phyloP scores from a whole-genome alignment of 2,329 filamentous ascomycete species.

The Endoconidiophora laricicola region DNA sequence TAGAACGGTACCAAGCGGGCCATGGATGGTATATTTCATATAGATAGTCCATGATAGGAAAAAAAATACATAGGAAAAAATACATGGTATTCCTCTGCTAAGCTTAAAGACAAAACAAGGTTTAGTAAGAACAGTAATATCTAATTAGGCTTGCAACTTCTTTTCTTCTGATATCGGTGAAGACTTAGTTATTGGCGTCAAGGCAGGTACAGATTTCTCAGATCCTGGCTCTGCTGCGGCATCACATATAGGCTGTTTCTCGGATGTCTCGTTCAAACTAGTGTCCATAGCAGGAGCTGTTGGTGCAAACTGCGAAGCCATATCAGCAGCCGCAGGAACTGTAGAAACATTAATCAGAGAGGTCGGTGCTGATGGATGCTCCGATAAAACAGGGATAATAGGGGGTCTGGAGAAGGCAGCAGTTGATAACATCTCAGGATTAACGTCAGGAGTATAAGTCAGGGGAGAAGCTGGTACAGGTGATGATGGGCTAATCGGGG shows the following conservation, averaged over 20 bases:
- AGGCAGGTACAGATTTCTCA: background rate
- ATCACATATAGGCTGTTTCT: background rate
- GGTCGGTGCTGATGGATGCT: background rate
- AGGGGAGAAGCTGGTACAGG: constrained; percentile 1
- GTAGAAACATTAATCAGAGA: background rate
- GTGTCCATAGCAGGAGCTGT: background rate
- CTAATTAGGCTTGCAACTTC: background rate
- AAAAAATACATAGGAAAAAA: background rate
- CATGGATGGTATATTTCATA: background rate
- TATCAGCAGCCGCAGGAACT: background rate
- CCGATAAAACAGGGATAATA: background rate
- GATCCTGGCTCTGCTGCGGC: background rate
- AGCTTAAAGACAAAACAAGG: background rate
- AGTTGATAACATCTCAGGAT: background rate
- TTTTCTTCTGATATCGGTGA: background rate
- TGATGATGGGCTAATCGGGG: constrained; percentile 5
- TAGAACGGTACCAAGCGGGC: no score
- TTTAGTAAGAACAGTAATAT: background rate
- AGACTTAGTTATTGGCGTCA: background rate
- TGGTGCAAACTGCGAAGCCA: background rate
- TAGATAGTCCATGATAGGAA: constrained; percentile 2
- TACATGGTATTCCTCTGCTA: background rate
- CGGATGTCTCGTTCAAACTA: background rate
- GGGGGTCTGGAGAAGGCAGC: no score
- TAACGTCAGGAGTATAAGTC: background rate